phyloP scores from a whole-genome alignment of 139 green algal species.

The Auxenochlorella pyrenoidosa region DNA sequence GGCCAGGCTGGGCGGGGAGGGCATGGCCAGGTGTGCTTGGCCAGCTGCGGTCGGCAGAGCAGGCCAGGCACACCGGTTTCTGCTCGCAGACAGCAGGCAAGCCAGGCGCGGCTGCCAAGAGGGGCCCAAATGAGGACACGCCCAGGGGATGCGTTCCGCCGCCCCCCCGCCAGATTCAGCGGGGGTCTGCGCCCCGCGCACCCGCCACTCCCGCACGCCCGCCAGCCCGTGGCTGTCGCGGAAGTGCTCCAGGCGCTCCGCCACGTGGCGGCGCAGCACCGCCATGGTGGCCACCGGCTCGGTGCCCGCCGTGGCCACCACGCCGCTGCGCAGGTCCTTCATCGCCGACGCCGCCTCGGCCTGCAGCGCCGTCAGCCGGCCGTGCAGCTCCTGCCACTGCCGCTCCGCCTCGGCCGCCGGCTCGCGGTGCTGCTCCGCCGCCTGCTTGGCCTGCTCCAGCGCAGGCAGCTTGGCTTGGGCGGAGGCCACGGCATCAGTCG shows the following conservation, averaged over 20 bases:
- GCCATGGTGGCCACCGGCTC: constrained; percentile 15
- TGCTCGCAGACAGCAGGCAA: background rate
- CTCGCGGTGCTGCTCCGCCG: background rate
- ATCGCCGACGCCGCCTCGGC: background rate
- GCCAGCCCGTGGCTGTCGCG: background rate
- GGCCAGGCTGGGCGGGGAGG: no score
- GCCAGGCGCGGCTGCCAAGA: no score
- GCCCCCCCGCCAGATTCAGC: background rate
- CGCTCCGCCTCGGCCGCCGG: constrained; percentile 36
- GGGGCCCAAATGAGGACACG: no score
- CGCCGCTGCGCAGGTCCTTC: background rate
- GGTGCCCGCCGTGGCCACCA: constrained; percentile 3
- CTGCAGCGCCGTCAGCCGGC: background rate
- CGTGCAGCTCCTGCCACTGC: constrained; percentile 12
- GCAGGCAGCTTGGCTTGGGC: constrained; percentile 31
- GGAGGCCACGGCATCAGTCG: background rate
- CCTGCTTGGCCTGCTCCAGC: constrained; percentile 31
- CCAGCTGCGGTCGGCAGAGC: no score
- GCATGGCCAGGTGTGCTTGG: no score
- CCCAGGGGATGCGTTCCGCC: no score
- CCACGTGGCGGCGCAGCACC: constrained; percentile 20
- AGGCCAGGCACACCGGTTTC: background rate
- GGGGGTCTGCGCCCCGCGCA: background rate
- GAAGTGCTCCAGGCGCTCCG: constrained; percentile 14
- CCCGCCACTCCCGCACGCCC: constrained; percentile 2